phyloP scores from a whole-genome alignment of 202 grass and related monocot genomes.

The Setaria viridis region DNA sequence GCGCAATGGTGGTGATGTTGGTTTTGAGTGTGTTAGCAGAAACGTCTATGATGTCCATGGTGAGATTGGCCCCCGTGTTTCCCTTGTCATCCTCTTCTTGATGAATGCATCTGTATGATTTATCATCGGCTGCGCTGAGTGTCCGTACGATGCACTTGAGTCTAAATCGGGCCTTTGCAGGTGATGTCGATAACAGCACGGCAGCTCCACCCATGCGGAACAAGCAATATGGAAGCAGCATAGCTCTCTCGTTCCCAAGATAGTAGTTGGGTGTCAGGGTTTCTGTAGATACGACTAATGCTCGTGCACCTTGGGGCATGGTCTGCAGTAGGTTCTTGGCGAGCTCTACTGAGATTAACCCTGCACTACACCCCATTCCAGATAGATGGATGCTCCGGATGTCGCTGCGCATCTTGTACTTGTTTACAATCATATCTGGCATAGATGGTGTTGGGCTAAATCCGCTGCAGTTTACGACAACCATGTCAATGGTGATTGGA shows the following conservation, averaged over 20 bases:
- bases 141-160: conserved; percentile 54
- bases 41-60: conserved; percentile 50
- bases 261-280: conserved; percentile 7
- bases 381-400: conserved; percentile 60
- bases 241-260: conserved; percentile 15
- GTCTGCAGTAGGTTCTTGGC: conserved; percentile 57
- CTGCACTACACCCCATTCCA: conserved; percentile 78
- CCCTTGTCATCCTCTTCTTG: conserved; percentile 57
- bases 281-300: conserved; percentile 49
- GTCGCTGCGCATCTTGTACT: conserved; percentile 67
- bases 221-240: conserved; percentile 3
- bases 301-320: not conserved
- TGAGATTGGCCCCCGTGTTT: conserved; percentile 53
- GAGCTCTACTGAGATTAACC: conserved; percentile 65
- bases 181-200: not conserved
- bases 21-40: conserved; percentile 57
- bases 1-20: conserved; percentile 63
- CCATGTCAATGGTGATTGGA: conserved; percentile 53
- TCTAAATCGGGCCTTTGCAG: conserved; percentile 40
- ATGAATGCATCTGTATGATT: conserved; percentile 50
- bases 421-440: conserved; percentile 68
- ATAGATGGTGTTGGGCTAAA: conserved; percentile 62
- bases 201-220: conserved; percentile 13
- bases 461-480: conserved; percentile 69
- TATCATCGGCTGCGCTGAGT: conserved; percentile 56